Percentiles rank a stretch among this genome's conserved stretches.
phyloP scores from a whole-genome alignment of 495 filamentous ascomycete species.

The Aspergillus olivimuriae region DNA sequence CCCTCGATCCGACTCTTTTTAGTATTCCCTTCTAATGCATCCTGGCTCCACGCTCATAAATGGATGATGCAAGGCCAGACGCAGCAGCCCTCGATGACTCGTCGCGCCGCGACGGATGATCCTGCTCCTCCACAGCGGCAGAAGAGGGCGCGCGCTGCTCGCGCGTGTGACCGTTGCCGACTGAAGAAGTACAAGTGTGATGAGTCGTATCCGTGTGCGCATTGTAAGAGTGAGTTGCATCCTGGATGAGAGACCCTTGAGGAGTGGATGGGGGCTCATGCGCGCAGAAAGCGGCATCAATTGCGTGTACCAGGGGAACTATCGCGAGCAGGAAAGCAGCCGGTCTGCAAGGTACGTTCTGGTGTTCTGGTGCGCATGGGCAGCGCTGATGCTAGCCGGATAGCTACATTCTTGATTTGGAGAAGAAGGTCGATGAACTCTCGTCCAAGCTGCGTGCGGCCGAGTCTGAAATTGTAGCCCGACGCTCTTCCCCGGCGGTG shows the following conservation, averaged over 20 bases:
- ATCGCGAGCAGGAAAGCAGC: slow-evolving; percentile 29
- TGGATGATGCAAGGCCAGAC: background rate
- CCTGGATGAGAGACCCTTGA: too few species aligned
- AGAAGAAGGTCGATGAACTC: slow-evolving; percentile 34
- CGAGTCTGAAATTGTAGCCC: slow-evolving; percentile 15
- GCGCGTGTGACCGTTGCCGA: slow-evolving; percentile 37
- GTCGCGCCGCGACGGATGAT: slow-evolving; percentile 15
- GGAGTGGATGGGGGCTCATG: background rate
- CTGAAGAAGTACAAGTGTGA: slow-evolving; percentile 42
- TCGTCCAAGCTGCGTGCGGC: slow-evolving; percentile 19
- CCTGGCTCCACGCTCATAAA: too few species aligned
- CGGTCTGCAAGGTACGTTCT: slow-evolving; percentile 28
- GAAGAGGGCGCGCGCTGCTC: slow-evolving; percentile 34
- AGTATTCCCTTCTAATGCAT: too few species aligned
- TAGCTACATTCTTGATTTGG: slow-evolving; percentile 32
- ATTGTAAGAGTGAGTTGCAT: slow-evolving; percentile 32
- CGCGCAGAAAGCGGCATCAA: slow-evolving; percentile 25
- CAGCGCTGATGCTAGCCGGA: background rate
- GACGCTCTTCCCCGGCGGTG: slow-evolving; percentile 11
- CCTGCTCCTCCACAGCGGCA: slow-evolving; percentile 22
- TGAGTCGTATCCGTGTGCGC: slow-evolving; percentile 34
- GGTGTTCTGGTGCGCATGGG: background rate
- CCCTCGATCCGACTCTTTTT: too few species aligned
- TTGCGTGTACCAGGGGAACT: slow-evolving; percentile 34
- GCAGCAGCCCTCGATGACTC: slow-evolving; percentile 5